phyloP scores from a whole-genome alignment of 352 stramenopile genomes.

The Globisporangium cylindrosporum region DNA sequence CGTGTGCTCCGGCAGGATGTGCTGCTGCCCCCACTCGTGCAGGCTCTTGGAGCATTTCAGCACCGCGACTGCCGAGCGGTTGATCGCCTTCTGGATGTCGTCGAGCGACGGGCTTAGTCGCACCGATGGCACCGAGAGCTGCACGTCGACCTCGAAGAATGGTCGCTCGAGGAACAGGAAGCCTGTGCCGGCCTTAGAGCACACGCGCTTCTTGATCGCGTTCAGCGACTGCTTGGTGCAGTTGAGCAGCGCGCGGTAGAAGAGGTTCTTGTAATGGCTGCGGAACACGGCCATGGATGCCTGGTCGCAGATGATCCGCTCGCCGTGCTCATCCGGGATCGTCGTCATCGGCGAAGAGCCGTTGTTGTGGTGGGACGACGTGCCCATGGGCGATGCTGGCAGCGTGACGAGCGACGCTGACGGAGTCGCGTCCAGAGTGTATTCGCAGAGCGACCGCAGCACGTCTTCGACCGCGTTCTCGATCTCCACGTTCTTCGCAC shows the following conservation, averaged over 20 bases:
- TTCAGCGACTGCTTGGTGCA: slow-evolving; percentile 79
- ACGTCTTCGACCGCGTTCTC: slow-evolving; percentile 86
- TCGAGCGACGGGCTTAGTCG: slow-evolving; percentile 77
- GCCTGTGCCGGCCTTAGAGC: slow-evolving; percentile 68
- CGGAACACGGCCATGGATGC: slow-evolving; percentile 50
- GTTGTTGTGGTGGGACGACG: not conserved
- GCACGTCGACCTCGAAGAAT: slow-evolving; percentile 88
- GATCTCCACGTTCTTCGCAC: slow-evolving; percentile 83
- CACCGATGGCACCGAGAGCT: slow-evolving; percentile 79
- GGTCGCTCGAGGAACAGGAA: slow-evolving; percentile 83
- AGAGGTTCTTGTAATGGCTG: slow-evolving; percentile 77
- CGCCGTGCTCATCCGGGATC: slow-evolving; percentile 12
- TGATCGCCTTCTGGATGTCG: slow-evolving; percentile 85
- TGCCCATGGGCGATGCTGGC: slow-evolving; percentile 12
- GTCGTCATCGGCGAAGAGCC: slow-evolving; percentile 4
- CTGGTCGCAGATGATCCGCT: slow-evolving; percentile 28
- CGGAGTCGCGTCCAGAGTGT: slow-evolving; percentile 45
- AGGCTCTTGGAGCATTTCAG: slow-evolving; percentile 81
- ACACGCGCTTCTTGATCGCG: slow-evolving; percentile 81
- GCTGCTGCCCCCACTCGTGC: slow-evolving; percentile 78
- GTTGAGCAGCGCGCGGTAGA: slow-evolving; percentile 79
- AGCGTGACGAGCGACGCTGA: slow-evolving; percentile 12
- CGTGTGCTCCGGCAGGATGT: slow-evolving; percentile 43
- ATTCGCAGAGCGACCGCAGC: slow-evolving; percentile 61
- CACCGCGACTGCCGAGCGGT: slow-evolving; percentile 71